Evolutionary conservation across 2,329 filamentous ascomycete genomes (phyloP), one percentile per base, ranked within the genome.

Genomic region (Exophiala oligosperma): DNA sequence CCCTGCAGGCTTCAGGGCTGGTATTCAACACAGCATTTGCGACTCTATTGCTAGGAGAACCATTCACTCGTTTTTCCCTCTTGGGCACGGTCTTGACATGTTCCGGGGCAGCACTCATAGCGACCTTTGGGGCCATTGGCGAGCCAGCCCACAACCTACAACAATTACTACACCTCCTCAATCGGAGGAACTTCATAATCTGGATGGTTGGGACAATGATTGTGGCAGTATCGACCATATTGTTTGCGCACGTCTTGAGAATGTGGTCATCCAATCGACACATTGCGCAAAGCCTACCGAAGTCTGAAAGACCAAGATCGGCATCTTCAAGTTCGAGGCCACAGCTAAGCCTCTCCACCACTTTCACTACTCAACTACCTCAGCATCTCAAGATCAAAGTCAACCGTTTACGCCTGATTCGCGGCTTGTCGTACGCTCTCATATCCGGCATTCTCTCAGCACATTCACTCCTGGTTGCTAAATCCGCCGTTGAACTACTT

Each of bases 21-120:
- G 94, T 99, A 62, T 99, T 99, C 81, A 99, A 99, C 79, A 96
- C 93, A 57, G 91, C 97, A 74, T 96, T 95, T 81, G 94, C 94
- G 61, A 95, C 92, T 46, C 78, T 97, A 57, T 91, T 97, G 69
- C 83, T 99, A 49, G 88, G 89, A 69, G 93, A 99, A 75, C 91
- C 92, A 3, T 99, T 97, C 75, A 97, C 94, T 52, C 85, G 84
- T 72, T 95, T 92, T 83, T 97, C 93, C n/a, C 81, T 96, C 38
- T 84, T 90, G 69, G 94, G 94, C 38, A 99, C 94, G 1, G 68
- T 94, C 52, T 84, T 99, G 50, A 94, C 97, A 43, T 93, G 91
- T 63, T 81, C 80, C 23, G 94, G 94, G 54, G 94, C 94, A n/a
- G 79, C 95, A 4, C 76, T 99, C 61, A 97, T 99, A 67, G 94